These are phyloP conservation scores for Colletotrichum sp. DNA, from an alignment of 2,329 filamentous ascomycete genomes.

Conservation along the genomic window DNA sequence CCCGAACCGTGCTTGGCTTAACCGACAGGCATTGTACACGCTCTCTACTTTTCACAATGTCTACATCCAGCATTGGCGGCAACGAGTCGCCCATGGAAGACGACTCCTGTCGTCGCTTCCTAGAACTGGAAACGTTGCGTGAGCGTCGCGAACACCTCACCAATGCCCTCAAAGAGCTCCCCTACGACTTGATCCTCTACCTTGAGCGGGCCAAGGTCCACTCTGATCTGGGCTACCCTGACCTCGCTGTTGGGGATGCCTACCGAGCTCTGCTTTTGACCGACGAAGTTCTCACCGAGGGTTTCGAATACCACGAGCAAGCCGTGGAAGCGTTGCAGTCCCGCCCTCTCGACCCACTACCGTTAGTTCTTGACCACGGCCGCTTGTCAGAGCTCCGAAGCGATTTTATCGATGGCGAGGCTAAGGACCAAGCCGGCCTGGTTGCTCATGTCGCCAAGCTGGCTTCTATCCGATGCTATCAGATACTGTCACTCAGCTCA, in stretches of 20 bases:
- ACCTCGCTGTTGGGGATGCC: conserved; percentile 87
- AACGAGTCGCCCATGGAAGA: conserved; percentile 10
- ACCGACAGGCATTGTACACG: not conserved
- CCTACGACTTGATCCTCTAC: conserved; percentile 69
- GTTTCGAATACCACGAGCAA: conserved; percentile 81
- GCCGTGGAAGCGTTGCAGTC: conserved; percentile 58
- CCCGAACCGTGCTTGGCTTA: not conserved
- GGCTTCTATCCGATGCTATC: conserved; percentile 62
- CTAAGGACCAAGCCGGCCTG: conserved; percentile 35
- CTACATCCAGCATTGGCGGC: conserved; percentile 6
- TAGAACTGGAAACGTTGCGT: conserved; percentile 48
- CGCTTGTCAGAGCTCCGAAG: conserved; percentile 33
- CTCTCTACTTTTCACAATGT: conserved; percentile 7
- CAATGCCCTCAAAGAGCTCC: conserved; percentile 51
- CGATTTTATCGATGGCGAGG: conserved; percentile 36
- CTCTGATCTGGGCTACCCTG: conserved; percentile 80
- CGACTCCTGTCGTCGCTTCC: not conserved
- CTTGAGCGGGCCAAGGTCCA: conserved; percentile 75
- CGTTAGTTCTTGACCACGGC: conserved; percentile 52
- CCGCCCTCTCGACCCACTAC: conserved; percentile 38
- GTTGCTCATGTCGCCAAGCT: conserved; percentile 48
- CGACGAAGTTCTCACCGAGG: conserved; percentile 79
- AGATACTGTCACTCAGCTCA: conserved; percentile 62
- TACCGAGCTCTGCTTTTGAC: conserved; percentile 88
- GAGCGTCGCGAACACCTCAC: conserved; percentile 63